Conservation (phyloP, 2,329 filamentous ascomycete genomes). For the Macrophomina tecta region DNA sequence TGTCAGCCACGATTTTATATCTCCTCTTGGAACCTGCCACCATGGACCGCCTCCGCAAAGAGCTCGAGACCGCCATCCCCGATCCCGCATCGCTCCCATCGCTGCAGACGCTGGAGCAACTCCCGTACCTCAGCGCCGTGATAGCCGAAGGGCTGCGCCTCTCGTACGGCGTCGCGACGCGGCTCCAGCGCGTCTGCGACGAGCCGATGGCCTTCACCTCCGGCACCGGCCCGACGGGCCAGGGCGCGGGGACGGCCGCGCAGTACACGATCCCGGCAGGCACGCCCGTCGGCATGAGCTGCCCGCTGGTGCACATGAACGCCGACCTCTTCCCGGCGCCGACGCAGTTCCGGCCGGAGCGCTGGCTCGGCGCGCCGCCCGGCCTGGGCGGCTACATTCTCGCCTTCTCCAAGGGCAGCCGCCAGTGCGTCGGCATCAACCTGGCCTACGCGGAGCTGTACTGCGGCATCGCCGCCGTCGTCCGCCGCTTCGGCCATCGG, state of each 20-base stretch:
- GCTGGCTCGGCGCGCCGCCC: conserved; percentile 38
- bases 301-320: conserved; percentile 37
- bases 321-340: conserved; percentile 42
- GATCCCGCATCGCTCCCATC: not conserved
- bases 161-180: conserved; percentile 24
- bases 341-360: conserved; percentile 38
- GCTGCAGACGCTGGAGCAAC: not conserved
- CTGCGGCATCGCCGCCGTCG: not conserved
- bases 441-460: conserved; percentile 15
- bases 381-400: conserved; percentile 38
- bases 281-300: conserved; percentile 23
- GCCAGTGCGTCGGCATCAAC: conserved; percentile 43
- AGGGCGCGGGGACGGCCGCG: not conserved
- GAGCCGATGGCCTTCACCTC: conserved; percentile 25
- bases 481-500: conserved; percentile 33
- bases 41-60: conserved; percentile 13
- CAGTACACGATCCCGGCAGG: conserved; percentile 27
- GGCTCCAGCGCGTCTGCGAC: conserved; percentile 29
- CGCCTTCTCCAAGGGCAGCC: conserved; percentile 40
- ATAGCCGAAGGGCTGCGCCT: conserved; percentile 33
- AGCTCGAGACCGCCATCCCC: conserved; percentile 19
- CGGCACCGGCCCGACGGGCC: not conserved
- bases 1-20: not conserved
- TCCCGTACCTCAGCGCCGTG: conserved; percentile 32
- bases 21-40: not conserved